phyloP scores from a whole-genome alignment of 2,329 filamentous ascomycete genomes.

The Xylaria sp. region DNA sequence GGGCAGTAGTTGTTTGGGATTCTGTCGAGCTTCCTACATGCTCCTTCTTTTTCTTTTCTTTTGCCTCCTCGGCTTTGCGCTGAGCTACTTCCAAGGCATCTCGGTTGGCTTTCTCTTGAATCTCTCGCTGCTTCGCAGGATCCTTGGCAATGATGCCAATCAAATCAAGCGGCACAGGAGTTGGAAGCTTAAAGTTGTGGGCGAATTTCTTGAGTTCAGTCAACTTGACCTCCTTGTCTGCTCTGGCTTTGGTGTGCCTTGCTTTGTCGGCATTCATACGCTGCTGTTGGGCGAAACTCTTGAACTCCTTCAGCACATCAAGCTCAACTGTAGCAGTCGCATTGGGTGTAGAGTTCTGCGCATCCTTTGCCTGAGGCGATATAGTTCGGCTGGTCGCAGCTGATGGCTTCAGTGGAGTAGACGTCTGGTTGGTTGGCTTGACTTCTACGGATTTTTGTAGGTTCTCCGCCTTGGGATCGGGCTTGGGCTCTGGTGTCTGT shows the following conservation, averaged over 20 bases:
- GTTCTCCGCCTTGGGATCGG: constrained; percentile 49
- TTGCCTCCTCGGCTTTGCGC: constrained; percentile 58
- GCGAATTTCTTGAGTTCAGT: constrained; percentile 97
- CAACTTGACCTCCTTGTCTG: constrained; percentile 90
- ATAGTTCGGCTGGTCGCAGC: constrained; percentile 57
- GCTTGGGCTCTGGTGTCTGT: constrained; percentile 51
- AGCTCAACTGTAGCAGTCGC: constrained; percentile 70
- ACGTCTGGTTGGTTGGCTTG: constrained; percentile 43
- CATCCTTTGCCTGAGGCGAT: constrained; percentile 55
- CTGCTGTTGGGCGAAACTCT: constrained; percentile 69
- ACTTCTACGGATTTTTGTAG: constrained; percentile 44
- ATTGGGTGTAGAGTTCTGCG: constrained; percentile 57
- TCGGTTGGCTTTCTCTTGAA: constrained; percentile 86
- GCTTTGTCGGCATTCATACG: constrained; percentile 66
- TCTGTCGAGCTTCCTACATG: constrained; percentile 57
- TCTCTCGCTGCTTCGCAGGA: constrained; percentile 91
- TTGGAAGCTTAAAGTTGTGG: constrained; percentile 91
- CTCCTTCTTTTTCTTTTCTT: constrained; percentile 69
- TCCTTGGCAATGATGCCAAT: constrained; percentile 97
- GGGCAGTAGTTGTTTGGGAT: constrained; percentile 52
- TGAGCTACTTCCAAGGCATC: constrained; percentile 73
- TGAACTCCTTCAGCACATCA: constrained; percentile 72
- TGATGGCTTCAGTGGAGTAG: constrained; percentile 49
- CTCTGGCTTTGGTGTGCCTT: constrained; percentile 68
- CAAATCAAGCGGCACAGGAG: constrained; percentile 89